These are phyloP conservation scores for Lactifluus subvellereus DNA, from an alignment of 768 basidiomycete genomes.

Conservation along the genomic window DNA sequence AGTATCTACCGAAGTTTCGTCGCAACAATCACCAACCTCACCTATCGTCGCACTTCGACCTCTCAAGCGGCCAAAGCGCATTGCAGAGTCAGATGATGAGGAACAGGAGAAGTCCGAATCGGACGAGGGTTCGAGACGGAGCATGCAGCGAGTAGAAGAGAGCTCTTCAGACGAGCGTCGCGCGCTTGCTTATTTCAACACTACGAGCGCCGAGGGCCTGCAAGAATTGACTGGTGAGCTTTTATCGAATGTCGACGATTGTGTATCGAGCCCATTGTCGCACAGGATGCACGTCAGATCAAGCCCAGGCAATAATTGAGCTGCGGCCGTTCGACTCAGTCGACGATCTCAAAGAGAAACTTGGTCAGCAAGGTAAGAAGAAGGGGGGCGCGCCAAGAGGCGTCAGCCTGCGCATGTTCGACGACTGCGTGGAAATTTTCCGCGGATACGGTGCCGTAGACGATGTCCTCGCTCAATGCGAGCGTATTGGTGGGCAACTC, in stretches of 20 bases:
- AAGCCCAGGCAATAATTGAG: slow-evolving; percentile 71
- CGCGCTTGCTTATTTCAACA: slow-evolving; percentile 67
- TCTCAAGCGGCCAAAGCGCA: slow-evolving; percentile 50
- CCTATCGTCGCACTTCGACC: slow-evolving; percentile 39
- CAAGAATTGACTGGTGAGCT: slow-evolving; percentile 69
- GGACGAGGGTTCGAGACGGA: slow-evolving; percentile 38
- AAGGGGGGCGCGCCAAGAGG: slow-evolving; percentile 80
- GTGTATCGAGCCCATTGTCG: slow-evolving; percentile 11
- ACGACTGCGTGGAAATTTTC: slow-evolving; percentile 83
- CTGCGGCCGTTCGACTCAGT: slow-evolving; percentile 76
- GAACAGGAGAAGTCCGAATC: slow-evolving; percentile 52
- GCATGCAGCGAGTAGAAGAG: slow-evolving; percentile 31
- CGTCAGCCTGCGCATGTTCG: slow-evolving; percentile 84
- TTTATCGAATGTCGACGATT: not conserved
- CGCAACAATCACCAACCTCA: slow-evolving; percentile 38
- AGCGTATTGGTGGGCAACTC: slow-evolving; percentile 73
- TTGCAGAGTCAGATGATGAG: slow-evolving; percentile 60
- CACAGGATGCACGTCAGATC: slow-evolving; percentile 71
- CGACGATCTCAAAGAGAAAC: slow-evolving; percentile 67
- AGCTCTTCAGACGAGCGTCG: slow-evolving; percentile 41
- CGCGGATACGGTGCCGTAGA: slow-evolving; percentile 85
- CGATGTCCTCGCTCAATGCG: slow-evolving; percentile 81
- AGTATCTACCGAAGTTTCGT: slow-evolving; percentile 34
- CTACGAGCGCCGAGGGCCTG: slow-evolving; percentile 51
- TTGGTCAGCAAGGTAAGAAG: slow-evolving; percentile 63